These are phyloP conservation scores for Striga hermonthica DNA, from an alignment of 305 asterid genomes.

Conservation along the genomic window DNA sequence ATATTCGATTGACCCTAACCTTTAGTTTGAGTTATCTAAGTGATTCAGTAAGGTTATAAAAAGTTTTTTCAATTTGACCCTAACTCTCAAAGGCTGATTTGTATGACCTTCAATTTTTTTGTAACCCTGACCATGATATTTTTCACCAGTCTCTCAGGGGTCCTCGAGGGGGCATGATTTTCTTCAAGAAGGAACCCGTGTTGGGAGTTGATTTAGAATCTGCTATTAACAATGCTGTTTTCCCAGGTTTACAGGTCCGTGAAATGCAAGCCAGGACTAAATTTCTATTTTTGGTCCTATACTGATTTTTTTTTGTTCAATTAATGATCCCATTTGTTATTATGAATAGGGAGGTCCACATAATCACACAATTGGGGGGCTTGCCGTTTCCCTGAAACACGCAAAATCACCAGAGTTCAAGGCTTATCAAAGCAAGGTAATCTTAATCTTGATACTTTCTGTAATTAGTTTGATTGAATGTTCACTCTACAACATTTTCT, in stretches of 20 bases:
- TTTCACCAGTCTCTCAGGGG: slow-evolving; percentile 87
- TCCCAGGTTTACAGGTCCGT: slow-evolving; percentile 91
- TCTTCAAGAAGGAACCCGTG: slow-evolving; percentile 85
- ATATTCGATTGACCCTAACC: too few species aligned
- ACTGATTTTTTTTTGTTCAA: background rate
- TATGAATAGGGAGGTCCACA: slow-evolving; percentile 88
- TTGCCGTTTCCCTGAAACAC: slow-evolving; percentile 78
- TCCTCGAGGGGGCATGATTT: slow-evolving; percentile 98
- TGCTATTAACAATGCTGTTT: slow-evolving; percentile 88
- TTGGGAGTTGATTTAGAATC: slow-evolving; percentile 78
- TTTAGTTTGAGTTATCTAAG: too few species aligned
- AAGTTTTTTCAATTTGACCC: too few species aligned
- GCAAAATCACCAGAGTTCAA: slow-evolving; percentile 78
- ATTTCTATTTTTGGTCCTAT: background rate
- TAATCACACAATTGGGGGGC: slow-evolving; percentile 93
- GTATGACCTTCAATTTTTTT: background rate
- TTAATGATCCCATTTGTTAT: slow-evolving; percentile 11
- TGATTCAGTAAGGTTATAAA: too few species aligned
- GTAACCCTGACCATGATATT: slow-evolving; percentile 26
- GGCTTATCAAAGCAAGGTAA: slow-evolving; percentile 11
- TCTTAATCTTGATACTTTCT: too few species aligned
- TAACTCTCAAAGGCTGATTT: too few species aligned
- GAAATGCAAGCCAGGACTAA: slow-evolving; percentile 13
- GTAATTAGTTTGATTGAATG: too few species aligned
- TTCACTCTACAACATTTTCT: background rate